Base-by-base conservation (phyloP, 257 asterid species). In the Solanum bulbocastanum region DNA sequence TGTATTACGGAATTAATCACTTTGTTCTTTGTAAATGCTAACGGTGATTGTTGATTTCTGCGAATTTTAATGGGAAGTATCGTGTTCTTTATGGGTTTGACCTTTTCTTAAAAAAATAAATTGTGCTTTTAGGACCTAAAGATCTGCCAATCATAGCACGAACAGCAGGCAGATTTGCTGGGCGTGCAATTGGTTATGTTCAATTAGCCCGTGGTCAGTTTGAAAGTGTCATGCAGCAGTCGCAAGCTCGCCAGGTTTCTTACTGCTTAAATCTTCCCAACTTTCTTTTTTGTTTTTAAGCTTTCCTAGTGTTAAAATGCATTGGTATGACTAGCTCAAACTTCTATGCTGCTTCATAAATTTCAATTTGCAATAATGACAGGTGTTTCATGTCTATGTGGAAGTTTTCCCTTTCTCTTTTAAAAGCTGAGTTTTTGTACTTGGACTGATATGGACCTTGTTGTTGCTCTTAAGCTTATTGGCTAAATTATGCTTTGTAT, bases 191-290 rank as follows among this genome's bases (percentile, higher is more conserved):
- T 46, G 98, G 97, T 40, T 92, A 96, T 89, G 97, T 94, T 90
- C 99, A 94, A 89, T 12, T 96, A 87, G 97, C 97, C 23, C 99
- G 99, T 13, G 98, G 97, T 75, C 98, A 94, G 86, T 94, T 96
- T 40, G 97, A 94, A 46, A 91, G 89, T 84, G 90, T 95, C 89
- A 93, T 95, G 98, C 98, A 96, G 88, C 95, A 95, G 88, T 87
- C 98, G 58, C 98, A 95, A 93, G 98, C 96, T 89, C 94, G 90
- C 68, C 97, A 95, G 98, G 99, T 95, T 83, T 66, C 42, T 88
- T 69, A 72, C 49, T 69, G 73, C 35, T 16, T 68, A 13, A 5
- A 76, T 76, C 56, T 39, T 56, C 35, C 56, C 58, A 13, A 52
- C 35, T 82, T 49, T 9, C 11, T 82, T 40, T 37, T 65, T 11